Evolutionary conservation across 257 asterid species (phyloP).

Genomic region (Linaria vulgaris): DNA sequence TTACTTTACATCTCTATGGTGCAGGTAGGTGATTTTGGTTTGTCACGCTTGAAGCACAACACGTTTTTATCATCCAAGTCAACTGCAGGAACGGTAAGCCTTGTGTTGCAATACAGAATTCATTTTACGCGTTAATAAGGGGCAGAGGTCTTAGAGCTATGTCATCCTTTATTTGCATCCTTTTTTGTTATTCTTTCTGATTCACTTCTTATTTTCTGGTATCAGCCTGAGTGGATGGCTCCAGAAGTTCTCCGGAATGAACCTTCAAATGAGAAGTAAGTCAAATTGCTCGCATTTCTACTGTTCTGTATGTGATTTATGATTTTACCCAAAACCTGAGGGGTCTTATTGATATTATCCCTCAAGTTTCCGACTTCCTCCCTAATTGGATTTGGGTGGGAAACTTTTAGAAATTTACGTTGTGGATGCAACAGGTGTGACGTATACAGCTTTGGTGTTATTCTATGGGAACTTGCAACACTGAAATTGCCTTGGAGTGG

Average conservation of each 20-base stretch:
- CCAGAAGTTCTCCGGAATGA: slow-evolving; percentile 99
- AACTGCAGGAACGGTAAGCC: slow-evolving; percentile 96
- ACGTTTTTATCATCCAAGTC: slow-evolving; percentile 98
- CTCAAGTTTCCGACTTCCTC: too few relatives aligned
- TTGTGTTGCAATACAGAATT: slow-evolving; percentile 24
- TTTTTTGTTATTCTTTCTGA: slow-evolving; percentile 1
- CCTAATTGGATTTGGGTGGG: neutral
- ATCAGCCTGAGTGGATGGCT: slow-evolving; percentile 99
- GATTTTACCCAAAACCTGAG: too few relatives aligned
- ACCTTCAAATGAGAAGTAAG: slow-evolving; percentile 98
- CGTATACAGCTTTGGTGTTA: slow-evolving; percentile 93
- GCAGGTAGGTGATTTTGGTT: slow-evolving; percentile 97
- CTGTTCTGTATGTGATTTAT: too few relatives aligned
- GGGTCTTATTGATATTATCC: too few relatives aligned
- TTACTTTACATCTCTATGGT: slow-evolving; percentile 27
- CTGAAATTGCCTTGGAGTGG: slow-evolving; percentile 97
- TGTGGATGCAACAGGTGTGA: slow-evolving; percentile 71
- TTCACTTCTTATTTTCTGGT: slow-evolving; percentile 22
- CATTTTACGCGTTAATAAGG: slow-evolving; percentile 7
- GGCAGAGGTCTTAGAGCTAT: slow-evolving; percentile 11
- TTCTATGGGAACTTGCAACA: slow-evolving; percentile 97
- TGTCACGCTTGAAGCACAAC: slow-evolving; percentile 98
- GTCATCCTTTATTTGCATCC: slow-evolving; percentile 8
- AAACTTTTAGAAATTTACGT: neutral
- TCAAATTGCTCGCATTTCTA: slow-evolving; percentile 20